Evolutionary conservation across 1,284 basidiomycete species (phyloP).

Genomic region (Papiliotrema fonsecae): DNA sequence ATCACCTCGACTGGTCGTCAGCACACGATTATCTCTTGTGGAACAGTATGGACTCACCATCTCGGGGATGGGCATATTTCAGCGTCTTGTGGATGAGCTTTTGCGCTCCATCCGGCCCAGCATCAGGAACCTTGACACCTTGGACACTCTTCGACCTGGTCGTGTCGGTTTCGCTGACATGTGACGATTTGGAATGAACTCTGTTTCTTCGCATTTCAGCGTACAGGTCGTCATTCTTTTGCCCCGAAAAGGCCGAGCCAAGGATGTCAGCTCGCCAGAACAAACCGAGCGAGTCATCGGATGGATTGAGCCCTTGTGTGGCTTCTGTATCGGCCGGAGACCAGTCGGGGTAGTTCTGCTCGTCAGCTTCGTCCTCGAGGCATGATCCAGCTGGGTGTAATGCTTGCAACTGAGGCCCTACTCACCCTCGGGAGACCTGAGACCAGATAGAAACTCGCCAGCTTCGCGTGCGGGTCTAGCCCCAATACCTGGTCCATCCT

Average conservation of each 20-base stretch:
- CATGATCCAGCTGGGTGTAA: background rate
- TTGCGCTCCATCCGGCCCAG: slow-evolving; percentile 34
- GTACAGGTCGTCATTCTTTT: slow-evolving; percentile 20
- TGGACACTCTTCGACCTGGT: slow-evolving; percentile 40
- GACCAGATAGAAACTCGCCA: slow-evolving; percentile 52
- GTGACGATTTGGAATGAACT: slow-evolving; percentile 50
- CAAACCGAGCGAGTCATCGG: slow-evolving; percentile 78
- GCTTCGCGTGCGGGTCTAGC: slow-evolving; percentile 31
- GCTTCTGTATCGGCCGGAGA: slow-evolving; percentile 85
- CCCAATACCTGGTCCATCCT: slow-evolving; percentile 39
- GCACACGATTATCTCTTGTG: background rate
- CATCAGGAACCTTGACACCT: slow-evolving; percentile 50
- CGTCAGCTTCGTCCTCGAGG: background rate
- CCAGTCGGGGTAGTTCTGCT: slow-evolving; percentile 54
- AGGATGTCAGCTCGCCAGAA: slow-evolving; percentile 95
- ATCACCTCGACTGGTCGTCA: slow-evolving; percentile 89
- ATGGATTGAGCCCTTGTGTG: slow-evolving; percentile 73
- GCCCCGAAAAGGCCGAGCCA: slow-evolving; percentile 79
- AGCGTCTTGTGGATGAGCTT: slow-evolving; percentile 85
- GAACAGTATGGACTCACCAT: slow-evolving; percentile 18
- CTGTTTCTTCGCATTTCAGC: slow-evolving; percentile 16
- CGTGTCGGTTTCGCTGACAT: slow-evolving; percentile 11
- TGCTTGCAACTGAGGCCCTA: background rate
- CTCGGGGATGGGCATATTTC: slow-evolving; percentile 58
- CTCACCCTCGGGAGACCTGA: slow-evolving; percentile 51